Evolutionary conservation across 257 asterid genomes (phyloP).

Genomic region (Fraxinus pennsylvanica): DNA sequence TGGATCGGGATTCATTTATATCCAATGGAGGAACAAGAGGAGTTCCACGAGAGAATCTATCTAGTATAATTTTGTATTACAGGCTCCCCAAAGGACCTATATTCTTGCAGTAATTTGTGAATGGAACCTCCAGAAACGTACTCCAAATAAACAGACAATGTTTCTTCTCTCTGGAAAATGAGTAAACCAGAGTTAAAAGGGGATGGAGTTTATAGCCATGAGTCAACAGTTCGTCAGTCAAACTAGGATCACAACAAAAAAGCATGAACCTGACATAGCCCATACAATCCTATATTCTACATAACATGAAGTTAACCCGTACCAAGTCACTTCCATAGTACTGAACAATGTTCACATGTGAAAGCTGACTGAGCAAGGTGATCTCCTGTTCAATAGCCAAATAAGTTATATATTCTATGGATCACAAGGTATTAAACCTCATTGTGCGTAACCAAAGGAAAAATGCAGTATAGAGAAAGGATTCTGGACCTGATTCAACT

Average conservation of each 20-base stretch:
- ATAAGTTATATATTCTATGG: constrained; percentile 23
- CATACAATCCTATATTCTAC: constrained; percentile 1
- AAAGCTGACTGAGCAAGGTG: constrained; percentile 76
- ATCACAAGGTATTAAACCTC: background rate
- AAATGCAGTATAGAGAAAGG: background rate
- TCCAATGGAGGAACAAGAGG: too few relatives aligned
- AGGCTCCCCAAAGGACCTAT: constrained; percentile 87
- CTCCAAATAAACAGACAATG: constrained; percentile 85
- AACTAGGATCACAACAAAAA: constrained; percentile 2
- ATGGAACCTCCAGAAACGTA: constrained; percentile 97
- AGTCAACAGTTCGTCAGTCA: background rate
- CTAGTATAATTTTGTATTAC: constrained; percentile 91
- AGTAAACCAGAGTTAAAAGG: constrained; percentile 19
- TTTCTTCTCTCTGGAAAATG: constrained; percentile 64
- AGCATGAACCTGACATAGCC: background rate
- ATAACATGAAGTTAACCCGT: constrained; percentile 21
- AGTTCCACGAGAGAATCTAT: constrained; percentile 78
- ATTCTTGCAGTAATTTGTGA: constrained; percentile 90
- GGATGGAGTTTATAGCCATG: background rate
- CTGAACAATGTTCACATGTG: constrained; percentile 83
- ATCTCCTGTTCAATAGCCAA: constrained; percentile 67
- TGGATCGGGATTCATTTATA: too few relatives aligned
- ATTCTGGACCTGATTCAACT: constrained; percentile 77
- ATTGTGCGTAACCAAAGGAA: background rate
- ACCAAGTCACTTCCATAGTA: constrained; percentile 95